Conservation (phyloP, 2,329 filamentous ascomycete genomes). For the Aspergillus ibericus region DNA sequence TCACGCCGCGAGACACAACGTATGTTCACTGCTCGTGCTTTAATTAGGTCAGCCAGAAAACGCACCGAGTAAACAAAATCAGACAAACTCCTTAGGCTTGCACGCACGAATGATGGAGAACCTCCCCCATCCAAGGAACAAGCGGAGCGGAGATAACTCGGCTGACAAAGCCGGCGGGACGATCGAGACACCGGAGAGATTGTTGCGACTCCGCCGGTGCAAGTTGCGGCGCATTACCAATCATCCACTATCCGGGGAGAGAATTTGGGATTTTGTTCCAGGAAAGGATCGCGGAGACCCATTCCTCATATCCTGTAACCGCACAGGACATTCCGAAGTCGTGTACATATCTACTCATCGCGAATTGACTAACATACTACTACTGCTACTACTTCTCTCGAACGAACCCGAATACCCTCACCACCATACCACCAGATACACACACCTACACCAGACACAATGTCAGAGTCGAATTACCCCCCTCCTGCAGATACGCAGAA, state of each 20-base stretch:
- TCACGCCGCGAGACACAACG: background rate
- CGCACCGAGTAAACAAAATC: too few species aligned
- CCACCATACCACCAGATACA: background rate
- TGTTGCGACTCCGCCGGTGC: background rate
- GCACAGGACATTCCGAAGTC: background rate
- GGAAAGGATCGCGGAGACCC: background rate
- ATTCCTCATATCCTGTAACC: background rate
- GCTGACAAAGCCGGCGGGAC: slow-evolving; percentile 19
- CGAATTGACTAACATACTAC: background rate
- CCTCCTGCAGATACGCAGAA: background rate
- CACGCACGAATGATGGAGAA: too few species aligned
- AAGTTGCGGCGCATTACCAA: background rate
- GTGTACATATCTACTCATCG: background rate
- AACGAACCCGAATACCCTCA: background rate
- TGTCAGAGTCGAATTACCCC: background rate
- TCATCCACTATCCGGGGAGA: background rate
- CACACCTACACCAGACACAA: background rate
- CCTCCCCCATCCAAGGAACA: background rate
- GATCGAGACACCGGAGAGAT: background rate
- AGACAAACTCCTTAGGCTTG: too few species aligned
- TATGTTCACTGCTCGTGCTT: background rate
- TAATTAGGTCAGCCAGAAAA: too few species aligned
- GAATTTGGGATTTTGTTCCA: background rate
- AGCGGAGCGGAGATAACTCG: slow-evolving; percentile 1
- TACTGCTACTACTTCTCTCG: background rate